Conservation (phyloP, 768 basidiomycete genomes). For the Leccinum arenicola region DNA sequence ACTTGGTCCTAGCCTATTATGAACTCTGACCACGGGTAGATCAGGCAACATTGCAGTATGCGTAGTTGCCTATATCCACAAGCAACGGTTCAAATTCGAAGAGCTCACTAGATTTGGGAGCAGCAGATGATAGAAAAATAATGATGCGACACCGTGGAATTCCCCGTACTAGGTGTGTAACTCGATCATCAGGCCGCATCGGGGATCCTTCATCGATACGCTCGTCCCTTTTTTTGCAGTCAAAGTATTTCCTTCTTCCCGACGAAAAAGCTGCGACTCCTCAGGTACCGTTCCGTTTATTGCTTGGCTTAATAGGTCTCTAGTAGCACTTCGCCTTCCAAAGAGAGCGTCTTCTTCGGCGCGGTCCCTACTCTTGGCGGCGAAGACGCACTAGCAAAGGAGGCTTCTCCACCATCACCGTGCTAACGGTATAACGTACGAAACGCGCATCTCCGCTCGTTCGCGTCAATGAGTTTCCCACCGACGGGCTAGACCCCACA, state of each 20-base stretch:
- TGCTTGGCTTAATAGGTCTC: not conserved
- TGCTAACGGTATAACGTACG: slow-evolving; percentile 18
- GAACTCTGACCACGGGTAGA: too few species aligned
- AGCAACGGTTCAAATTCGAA: too few species aligned
- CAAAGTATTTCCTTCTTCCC: not conserved
- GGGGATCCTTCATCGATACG: too few species aligned
- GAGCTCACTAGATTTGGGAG: too few species aligned
- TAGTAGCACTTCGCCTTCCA: slow-evolving; percentile 14
- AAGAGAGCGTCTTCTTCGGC: slow-evolving; percentile 17
- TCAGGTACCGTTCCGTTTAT: not conserved
- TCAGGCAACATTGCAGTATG: too few species aligned
- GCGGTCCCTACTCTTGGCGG: slow-evolving; percentile 4
- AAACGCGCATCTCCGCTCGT: slow-evolving; percentile 5
- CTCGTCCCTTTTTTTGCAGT: too few species aligned
- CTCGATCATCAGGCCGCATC: too few species aligned
- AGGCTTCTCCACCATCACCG: slow-evolving; percentile 17
- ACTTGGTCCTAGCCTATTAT: too few species aligned
- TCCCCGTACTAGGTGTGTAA: too few species aligned
- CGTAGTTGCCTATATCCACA: too few species aligned
- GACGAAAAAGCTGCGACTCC: not conserved
- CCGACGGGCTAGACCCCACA: not conserved
- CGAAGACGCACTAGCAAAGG: not conserved
- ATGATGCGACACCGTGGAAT: too few species aligned
- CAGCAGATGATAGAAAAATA: too few species aligned
- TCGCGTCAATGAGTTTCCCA: slow-evolving; percentile 3